Percentiles rank a stretch among this genome's conserved stretches.
phyloP scores from a whole-genome alignment of 2,329 filamentous ascomycete species.

The Botrytis fragariae region DNA sequence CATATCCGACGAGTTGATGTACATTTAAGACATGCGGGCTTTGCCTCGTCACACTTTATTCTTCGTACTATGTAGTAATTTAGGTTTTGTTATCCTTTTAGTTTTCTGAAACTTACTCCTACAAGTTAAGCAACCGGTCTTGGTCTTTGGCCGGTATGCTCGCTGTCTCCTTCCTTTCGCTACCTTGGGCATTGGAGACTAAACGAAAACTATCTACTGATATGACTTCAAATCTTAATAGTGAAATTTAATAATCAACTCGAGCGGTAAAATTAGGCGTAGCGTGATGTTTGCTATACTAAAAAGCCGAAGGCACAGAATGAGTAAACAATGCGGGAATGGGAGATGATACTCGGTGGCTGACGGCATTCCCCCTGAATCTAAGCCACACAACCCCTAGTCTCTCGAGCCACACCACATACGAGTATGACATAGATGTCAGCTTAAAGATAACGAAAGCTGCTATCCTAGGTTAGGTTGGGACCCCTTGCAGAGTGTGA shows the following conservation, averaged over 20 bases:
- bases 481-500: background rate
- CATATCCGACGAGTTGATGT: constrained; percentile 28
- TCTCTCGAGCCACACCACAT: background rate
- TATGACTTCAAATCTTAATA: background rate
- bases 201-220: background rate
- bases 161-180: background rate
- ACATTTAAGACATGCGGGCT: constrained; percentile 29
- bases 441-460: background rate
- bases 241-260: background rate
- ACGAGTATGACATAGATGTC: background rate
- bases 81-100: too few species aligned
- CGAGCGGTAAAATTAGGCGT: background rate
- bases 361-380: background rate
- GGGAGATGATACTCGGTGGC: background rate
- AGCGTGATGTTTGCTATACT: background rate
- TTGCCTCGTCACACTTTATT: constrained; percentile 33
- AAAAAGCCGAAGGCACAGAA: background rate
- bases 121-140: constrained; percentile 43
- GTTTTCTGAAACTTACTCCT: constrained; percentile 35
- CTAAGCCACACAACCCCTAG: background rate
- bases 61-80: constrained; percentile 18
- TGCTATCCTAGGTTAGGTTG: background rate
- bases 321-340: background rate
- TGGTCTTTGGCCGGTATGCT: background rate
- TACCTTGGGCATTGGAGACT: background rate